Base-by-base conservation (phyloP, 805 yeast species). In the Nakazawaea ernobii region DNA sequence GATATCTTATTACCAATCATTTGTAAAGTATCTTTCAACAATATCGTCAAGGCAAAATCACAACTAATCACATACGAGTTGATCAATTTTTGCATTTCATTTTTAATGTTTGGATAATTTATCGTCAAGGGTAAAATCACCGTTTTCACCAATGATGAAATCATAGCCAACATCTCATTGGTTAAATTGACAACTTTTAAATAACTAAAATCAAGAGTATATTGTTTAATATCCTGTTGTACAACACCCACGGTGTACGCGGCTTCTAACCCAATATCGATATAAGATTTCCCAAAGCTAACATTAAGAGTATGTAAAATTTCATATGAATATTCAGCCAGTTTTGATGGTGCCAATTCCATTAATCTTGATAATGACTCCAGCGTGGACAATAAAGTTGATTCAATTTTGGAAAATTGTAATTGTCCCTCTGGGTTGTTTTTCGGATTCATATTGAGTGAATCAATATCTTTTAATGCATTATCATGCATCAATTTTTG, bases 351-450 rank as follows among this genome's bases (percentile, higher is more conserved):
- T 0, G 82, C 73, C 35, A 88, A 68, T 59, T 89, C 96, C 56
- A 87, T 73, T 3, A 84, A 71, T 59, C 97, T 72, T 2, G 91
- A 84, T 4, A 89, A 70, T 1, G 91, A 75, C 63, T 90, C 97
- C 32, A 88, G 84, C 7, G 83, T 75, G 14, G 86, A 77, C 53
- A 81, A 82, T 36, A 89, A 67, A 48, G 87, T 75, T 3, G 71
- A 67, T 53, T 87, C 91, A 2, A 86, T 80, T 26, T 71, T 66
- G 13, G 65, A 55, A 6, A 83, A 59, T 29, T 71, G 69, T 39
- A 75, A 52, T 13, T 57, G 56, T 1, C 59, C 33, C 13, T 43
- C 44, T 14, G 41, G 30, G 32, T 42, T 39, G 42, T 35, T 43
- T n/a, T 32, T 28, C 36, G 37, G 30, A 40, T 36, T 42, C 15